These are phyloP conservation scores for Leccinellum rugosiceps DNA, from an alignment of 768 basidiomycete genomes.

Conservation along the genomic window DNA sequence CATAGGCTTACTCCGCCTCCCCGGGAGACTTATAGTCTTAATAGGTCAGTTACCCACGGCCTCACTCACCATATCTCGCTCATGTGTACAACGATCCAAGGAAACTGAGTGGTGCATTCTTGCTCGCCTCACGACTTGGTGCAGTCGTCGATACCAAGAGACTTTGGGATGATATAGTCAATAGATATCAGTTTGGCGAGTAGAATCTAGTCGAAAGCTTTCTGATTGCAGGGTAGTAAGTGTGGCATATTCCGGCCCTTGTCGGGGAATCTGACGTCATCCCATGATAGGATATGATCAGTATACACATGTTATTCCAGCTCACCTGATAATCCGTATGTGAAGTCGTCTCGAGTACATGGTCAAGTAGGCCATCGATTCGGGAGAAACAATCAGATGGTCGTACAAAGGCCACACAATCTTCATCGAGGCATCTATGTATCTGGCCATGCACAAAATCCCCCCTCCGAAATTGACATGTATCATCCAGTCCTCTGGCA, in stretches of 20 bases:
- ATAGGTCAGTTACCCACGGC: slow-evolving; percentile 52
- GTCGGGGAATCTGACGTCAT: background rate
- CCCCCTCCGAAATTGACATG: background rate
- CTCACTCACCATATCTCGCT: background rate
- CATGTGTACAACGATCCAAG: slow-evolving; percentile 25
- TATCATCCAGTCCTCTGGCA: background rate
- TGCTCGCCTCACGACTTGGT: slow-evolving; percentile 71
- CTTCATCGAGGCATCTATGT: background rate
- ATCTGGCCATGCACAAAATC: background rate
- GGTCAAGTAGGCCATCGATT: background rate
- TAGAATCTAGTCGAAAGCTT: background rate
- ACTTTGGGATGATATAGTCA: slow-evolving; percentile 74
- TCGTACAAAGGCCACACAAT: background rate
- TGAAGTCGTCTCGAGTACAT: background rate
- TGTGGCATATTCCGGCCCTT: background rate
- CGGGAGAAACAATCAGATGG: background rate
- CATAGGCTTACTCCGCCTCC: slow-evolving; percentile 91
- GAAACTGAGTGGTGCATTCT: slow-evolving; percentile 80
- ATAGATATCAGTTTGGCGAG: slow-evolving; percentile 16
- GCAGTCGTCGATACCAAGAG: slow-evolving; percentile 69
- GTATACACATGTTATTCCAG: background rate
- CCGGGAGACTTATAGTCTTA: slow-evolving; percentile 90
- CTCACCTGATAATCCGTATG: background rate
- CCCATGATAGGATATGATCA: background rate
- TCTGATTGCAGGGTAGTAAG: background rate